Evolutionary conservation across 2,329 filamentous ascomycete species (phyloP), one percentile per base, ranked within the genome.

Genomic region (Pestalotiopsis sp.): DNA sequence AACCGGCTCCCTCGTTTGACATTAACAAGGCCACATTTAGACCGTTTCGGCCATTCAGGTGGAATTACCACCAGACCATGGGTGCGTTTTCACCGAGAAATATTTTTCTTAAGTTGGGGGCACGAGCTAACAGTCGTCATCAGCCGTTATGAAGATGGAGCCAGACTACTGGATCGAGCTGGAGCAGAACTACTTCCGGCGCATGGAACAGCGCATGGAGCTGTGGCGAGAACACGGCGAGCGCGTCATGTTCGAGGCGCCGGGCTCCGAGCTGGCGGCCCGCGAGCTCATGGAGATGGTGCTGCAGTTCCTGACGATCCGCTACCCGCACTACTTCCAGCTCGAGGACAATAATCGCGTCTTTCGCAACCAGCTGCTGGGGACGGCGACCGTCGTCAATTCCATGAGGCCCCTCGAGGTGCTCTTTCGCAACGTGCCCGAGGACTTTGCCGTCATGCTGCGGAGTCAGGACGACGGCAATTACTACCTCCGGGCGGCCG

Each of bases 41-140:
- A 68, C 94, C 94, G 0, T 97, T 95, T 77, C 86, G 94, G 56
- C 94, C 94, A 0, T 92, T 97, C 58, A 81, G 94, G 74, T 97
- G 94, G 94, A 83, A 86, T 0, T 97, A 97, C 76, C 93, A 96
- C 76, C 94, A 97, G 77, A 97, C 94, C 0, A 97, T 97, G 94
- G 93, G 93, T 95, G 87, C 74, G 91, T 85, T 12, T 41, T 20
- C 3, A 23, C 4, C 27, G 4, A n/a, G 4, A 23, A 20, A 23
- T 23, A 23, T 23, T 23, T 23, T 3, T 5, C 41, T 41, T n/a
- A 67, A 39, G 66, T 20, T 57, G 64, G 9, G 6, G 12, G 39
- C 39, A 11, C 4, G 68, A 11, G 38, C 23, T 45, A 13, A 27
- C 13, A 6, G 23, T 49, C 4, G n/a, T 3, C 12, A 68, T 75